These are phyloP conservation scores for Eutrema heterophyllum DNA, from an alignment of 345 rosid species.

Conservation along the genomic window DNA sequence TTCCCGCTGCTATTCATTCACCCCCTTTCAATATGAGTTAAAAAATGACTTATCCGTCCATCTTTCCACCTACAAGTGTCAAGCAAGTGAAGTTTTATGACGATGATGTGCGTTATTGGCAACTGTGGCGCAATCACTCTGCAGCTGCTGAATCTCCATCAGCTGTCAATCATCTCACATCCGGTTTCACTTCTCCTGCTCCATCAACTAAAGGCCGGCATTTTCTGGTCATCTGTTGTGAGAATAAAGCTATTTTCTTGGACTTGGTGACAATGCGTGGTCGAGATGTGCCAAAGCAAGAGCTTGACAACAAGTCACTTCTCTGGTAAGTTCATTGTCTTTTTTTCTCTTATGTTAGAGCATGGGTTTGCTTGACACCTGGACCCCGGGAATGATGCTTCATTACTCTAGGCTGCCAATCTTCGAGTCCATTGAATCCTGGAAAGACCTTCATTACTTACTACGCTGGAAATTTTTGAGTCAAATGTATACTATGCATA, in stretches of 20 bases:
- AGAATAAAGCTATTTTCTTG: conserved; percentile 91
- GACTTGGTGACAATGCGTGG: conserved; percentile 98
- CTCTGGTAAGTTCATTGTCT: conserved; percentile 55
- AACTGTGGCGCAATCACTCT: conserved; percentile 86
- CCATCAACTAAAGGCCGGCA: conserved; percentile 92
- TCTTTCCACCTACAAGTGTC: conserved; percentile 48
- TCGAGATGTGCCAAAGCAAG: conserved; percentile 94
- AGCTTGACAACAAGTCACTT: conserved; percentile 89
- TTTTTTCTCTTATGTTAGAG: background rate
- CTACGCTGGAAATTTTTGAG: background rate
- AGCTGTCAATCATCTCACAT: conserved; percentile 76
- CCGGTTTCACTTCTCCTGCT: conserved; percentile 75
- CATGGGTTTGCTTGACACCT: background rate
- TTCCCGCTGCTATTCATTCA: background rate
- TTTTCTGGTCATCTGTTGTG: conserved; percentile 94
- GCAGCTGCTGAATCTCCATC: conserved; percentile 97
- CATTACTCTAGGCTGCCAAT: background rate
- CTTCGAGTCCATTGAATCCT: background rate
- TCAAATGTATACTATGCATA: background rate
- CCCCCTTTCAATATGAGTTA: background rate
- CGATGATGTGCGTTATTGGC: conserved; percentile 95
- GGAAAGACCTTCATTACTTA: background rate
- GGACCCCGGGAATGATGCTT: background rate
- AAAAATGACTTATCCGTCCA: background rate
- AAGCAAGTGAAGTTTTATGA: conserved; percentile 95